Conservation (phyloP, 2,329 filamentous ascomycete species). For the Phialemonium atrogriseum region DNA sequence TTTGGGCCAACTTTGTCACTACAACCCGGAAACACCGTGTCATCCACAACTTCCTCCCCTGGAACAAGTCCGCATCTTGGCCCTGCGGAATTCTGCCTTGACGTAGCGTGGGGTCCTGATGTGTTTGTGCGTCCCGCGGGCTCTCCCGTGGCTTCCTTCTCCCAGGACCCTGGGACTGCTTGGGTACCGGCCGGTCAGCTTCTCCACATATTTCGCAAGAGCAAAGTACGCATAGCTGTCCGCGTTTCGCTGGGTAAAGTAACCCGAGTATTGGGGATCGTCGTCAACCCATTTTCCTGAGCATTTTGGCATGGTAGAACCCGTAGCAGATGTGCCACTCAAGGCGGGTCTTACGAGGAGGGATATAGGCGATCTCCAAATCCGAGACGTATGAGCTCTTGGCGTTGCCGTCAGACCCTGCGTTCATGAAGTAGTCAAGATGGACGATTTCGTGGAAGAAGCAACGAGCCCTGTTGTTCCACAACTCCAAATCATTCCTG, state of each 20-base stretch:
- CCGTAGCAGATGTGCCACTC: too few relatives aligned
- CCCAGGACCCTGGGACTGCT: conserved; percentile 1
- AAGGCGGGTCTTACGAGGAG: too few relatives aligned
- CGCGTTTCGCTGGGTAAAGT: conserved; percentile 3
- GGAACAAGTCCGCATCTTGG: too few relatives aligned
- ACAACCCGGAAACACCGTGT: too few relatives aligned
- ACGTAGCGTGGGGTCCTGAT: too few relatives aligned
- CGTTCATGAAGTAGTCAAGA: conserved; percentile 3
- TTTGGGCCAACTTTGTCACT: too few relatives aligned
- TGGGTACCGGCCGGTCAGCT: conserved; percentile 1
- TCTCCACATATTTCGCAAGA: conserved; percentile 1
- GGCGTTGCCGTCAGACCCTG: background rate
- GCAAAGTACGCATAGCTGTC: conserved; percentile 3
- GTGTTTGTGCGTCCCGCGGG: too few relatives aligned
- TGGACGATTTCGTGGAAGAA: conserved; percentile 4
- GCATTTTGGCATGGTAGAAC: background rate
- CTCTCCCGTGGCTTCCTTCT: conserved; percentile 1
- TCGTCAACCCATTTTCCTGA: conserved; percentile 3
- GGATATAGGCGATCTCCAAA: conserved; percentile 1
- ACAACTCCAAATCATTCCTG: background rate
- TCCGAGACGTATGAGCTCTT: background rate
- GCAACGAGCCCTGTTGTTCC: conserved; percentile 3
- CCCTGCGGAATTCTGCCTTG: too few relatives aligned
- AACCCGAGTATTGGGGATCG: conserved; percentile 1
- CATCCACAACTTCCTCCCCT: too few relatives aligned